A percentile compares a stretch with the other conserved stretches of the same genome.
phyloP scores from a whole-genome alignment of 2,329 filamentous ascomycete genomes.

The Fusarium longipes region DNA sequence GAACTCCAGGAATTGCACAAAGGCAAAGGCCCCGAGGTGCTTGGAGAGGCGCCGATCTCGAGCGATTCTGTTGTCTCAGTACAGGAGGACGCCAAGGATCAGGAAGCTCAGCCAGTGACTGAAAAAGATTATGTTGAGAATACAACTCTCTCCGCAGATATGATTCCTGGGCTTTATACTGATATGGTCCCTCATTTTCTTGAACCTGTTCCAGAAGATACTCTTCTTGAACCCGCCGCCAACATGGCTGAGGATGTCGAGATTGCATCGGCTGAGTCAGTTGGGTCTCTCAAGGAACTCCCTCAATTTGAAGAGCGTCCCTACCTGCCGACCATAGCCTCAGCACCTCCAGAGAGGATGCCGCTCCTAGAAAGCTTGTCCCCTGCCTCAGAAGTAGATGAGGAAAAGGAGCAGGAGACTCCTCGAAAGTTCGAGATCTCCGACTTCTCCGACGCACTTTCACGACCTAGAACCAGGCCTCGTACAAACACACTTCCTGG shows the following conservation, averaged over 20 bases:
- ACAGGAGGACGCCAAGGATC: slow-evolving; percentile 34
- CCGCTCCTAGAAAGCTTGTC: slow-evolving; percentile 25
- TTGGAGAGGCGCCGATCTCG: slow-evolving; percentile 20
- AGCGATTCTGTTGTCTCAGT: slow-evolving; percentile 42
- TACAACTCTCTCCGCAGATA: background rate
- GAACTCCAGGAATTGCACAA: background rate
- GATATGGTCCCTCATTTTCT: slow-evolving; percentile 29
- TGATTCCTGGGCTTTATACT: slow-evolving; percentile 1
- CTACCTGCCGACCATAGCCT: slow-evolving; percentile 23
- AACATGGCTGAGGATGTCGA: slow-evolving; percentile 12
- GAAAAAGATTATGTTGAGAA: slow-evolving; percentile 17
- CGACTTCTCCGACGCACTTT: slow-evolving; percentile 28
- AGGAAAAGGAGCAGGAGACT: slow-evolving; percentile 28
- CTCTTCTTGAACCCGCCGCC: slow-evolving; percentile 22
- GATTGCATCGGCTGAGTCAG: slow-evolving; percentile 6
- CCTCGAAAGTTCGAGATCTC: slow-evolving; percentile 26
- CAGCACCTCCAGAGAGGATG: slow-evolving; percentile 36
- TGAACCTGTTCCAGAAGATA: slow-evolving; percentile 41
- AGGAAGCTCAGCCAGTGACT: slow-evolving; percentile 2
- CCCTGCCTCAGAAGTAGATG: slow-evolving; percentile 16
- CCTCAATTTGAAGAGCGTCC: slow-evolving; percentile 15
- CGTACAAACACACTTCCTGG: slow-evolving; percentile 40
- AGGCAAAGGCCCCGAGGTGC: background rate
- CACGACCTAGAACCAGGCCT: slow-evolving; percentile 25
- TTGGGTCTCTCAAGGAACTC: background rate